Evolutionary conservation across 2,329 filamentous ascomycete genomes (phyloP), one percentile per base, ranked within the genome.

Genomic region (Aspergillus oerlinghausenensis): DNA sequence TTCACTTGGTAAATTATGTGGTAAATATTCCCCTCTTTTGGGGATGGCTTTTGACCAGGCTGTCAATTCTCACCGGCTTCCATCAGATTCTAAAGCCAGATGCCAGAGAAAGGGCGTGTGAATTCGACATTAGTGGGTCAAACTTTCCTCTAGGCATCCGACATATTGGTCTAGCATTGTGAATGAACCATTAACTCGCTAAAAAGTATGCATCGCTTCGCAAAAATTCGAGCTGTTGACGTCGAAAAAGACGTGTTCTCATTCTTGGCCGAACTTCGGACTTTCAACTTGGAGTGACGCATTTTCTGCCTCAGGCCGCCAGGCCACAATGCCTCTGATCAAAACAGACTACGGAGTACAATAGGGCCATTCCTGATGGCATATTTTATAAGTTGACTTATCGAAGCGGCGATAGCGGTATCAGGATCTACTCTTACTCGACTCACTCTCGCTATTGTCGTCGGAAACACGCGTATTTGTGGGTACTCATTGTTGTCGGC

Each of bases 51-150:
- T 23, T 45, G 42, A 45, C 19, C 42, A 45, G 42, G 42, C 42
- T 45, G 42, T 45, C 42, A 45, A 19, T 60, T 59, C 56, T 61
- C 55, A 59, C 58, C 57, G 43, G 56, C 49, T 72, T 72, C 70
- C 64, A 72, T 70, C 49, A 50, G 68, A 65, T 72, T 72, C 70
- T 61, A 71, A 63, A 60, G 49, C 45, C 50, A 52, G 47, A 58
- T 68, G 66, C 63, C 63, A 67, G 55, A 54, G 50, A 59, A 42
- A 70, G 65, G 67, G 66, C 67, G 65, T 58, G 58, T 54, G 57
- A 48, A 48, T 51, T 51, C 51, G 49, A 32, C 52, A 54, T 14
- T 28, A 54, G n/a, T n/a, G 21, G 14, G 10, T 48, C 48, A 32
- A 35, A 47, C 21, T 3, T 25, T 14, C 43, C 11, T 26, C 6